Evolutionary conservation across 1,284 basidiomycete species (phyloP), one percentile per base, ranked within the genome.

Genomic region (Heliocybe sulcata): DNA sequence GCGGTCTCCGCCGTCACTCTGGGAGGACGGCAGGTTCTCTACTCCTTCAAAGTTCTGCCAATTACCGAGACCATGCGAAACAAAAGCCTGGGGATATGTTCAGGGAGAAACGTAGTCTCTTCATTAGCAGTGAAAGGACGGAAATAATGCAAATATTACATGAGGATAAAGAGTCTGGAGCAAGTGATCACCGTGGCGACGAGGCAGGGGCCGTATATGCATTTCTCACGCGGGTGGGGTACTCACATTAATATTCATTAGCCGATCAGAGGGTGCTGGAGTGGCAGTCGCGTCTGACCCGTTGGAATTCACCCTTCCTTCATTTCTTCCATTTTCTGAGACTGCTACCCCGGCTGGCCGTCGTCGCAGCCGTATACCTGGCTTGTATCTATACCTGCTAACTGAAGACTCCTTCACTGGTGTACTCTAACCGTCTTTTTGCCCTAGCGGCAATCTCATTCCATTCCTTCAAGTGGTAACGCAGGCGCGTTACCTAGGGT

Each of bases 271-370:
- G 12, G 6, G 38, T 16, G 33, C 16, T 16, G 16, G 16, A 20
- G n/a, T 6, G 38, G 3, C 6, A 6, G 12, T 16, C 19, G 38
- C 38, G 38, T 20, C 16, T 35, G 33, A 9, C 16, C 33, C 16
- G 33, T 9, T 9, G 60, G 55, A 61, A 54, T 57, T 60, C 56
- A 55, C 56, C 52, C 59, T 58, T 65, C 59, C 58, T 65, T 61
- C 67, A 64, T 63, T 61, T 64, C 57, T 63, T 42, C 33, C 33
- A 35, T 27, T 51, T 22, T 31, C 47, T 54, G 57, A 56, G 61
- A 56, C 63, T 60, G 63, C 69, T n/a, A 65, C 61, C 64, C 66
- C 75, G 79, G 81, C 82, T 72, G 81, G 79, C 81, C 79, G 69
- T 68, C 62, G 57, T 63, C 65, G 63, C 65, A 62, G 62, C 57